Percentiles rank a stretch among this genome's conserved stretches.
phyloP scores from a whole-genome alignment of 495 filamentous ascomycete genomes.

The Tuber umbilicatum region DNA sequence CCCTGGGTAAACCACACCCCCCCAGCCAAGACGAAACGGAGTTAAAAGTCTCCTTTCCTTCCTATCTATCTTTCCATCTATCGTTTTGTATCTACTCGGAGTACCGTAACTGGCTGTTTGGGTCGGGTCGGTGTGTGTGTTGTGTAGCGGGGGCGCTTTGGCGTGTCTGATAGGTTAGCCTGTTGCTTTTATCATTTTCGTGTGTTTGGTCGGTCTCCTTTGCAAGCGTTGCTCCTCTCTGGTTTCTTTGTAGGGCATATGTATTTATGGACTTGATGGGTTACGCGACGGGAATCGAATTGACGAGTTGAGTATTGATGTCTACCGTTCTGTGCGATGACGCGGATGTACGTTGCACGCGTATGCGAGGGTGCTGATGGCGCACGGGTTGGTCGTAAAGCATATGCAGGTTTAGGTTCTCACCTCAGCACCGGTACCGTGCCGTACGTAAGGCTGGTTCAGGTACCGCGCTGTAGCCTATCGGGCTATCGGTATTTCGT shows the following conservation, averaged over 20 bases:
- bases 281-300: background rate
- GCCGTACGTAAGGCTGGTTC: background rate
- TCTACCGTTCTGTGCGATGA: background rate
- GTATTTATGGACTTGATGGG: background rate
- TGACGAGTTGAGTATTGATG: background rate
- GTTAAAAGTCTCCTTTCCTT: background rate
- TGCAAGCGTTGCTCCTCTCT: background rate
- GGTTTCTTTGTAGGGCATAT: background rate
- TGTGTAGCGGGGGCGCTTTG: background rate
- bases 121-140: background rate
- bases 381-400: background rate
- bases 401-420: background rate
- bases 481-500: background rate
- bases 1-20: background rate
- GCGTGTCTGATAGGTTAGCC: background rate
- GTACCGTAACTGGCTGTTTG: background rate
- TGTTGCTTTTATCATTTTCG: background rate
- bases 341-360: too few relatives aligned
- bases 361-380: too few relatives aligned
- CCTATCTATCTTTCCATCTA: background rate
- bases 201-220: background rate
- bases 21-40: background rate
- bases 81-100: background rate
- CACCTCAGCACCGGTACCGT: background rate
- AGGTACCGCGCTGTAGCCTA: background rate